phyloP scores from a whole-genome alignment of 2,329 filamentous ascomycete species.

The Pezicula rhizophila region DNA sequence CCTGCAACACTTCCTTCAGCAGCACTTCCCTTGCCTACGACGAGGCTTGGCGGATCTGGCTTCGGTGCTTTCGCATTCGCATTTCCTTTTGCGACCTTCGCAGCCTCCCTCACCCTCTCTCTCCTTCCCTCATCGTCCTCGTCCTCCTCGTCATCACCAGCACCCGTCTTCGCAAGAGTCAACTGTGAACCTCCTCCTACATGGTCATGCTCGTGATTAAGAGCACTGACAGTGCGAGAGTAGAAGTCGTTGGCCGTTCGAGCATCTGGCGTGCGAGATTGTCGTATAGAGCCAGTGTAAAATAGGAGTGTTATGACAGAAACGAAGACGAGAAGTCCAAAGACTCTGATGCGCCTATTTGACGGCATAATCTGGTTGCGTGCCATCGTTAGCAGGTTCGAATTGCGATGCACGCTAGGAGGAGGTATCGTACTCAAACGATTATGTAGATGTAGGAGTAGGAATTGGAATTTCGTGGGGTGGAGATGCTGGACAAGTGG shows the following conservation, averaged over 20 bases:
- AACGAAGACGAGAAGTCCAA: constrained; percentile 58
- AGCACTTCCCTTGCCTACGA: constrained; percentile 39
- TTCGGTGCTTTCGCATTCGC: constrained; percentile 61
- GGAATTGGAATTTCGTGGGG: too few relatives aligned
- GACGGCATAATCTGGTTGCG: constrained; percentile 52
- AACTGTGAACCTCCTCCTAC: not conserved
- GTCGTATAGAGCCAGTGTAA: constrained; percentile 57
- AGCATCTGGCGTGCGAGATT: constrained; percentile 35
- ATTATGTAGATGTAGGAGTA: not conserved
- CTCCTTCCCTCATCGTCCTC: constrained; percentile 42
- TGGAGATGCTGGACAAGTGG: too few relatives aligned
- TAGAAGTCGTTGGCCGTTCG: constrained; percentile 51
- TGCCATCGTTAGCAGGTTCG: constrained; percentile 14
- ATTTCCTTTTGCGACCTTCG: constrained; percentile 60
- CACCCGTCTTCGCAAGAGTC: constrained; percentile 14
- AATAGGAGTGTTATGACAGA: constrained; percentile 65
- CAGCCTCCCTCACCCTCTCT: constrained; percentile 59
- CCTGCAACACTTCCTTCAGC: constrained; percentile 40
- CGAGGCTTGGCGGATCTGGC: constrained; percentile 50
- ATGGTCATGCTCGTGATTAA: constrained; percentile 23
- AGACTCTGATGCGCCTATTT: constrained; percentile 60
- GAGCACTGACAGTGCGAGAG: constrained; percentile 50
- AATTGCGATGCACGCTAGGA: not conserved
- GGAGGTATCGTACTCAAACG: not conserved
- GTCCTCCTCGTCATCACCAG: constrained; percentile 47